Base-by-base conservation (phyloP, 225 moss, liverwort and hornwort genomes). In the Antitrichia curtipendula region DNA sequence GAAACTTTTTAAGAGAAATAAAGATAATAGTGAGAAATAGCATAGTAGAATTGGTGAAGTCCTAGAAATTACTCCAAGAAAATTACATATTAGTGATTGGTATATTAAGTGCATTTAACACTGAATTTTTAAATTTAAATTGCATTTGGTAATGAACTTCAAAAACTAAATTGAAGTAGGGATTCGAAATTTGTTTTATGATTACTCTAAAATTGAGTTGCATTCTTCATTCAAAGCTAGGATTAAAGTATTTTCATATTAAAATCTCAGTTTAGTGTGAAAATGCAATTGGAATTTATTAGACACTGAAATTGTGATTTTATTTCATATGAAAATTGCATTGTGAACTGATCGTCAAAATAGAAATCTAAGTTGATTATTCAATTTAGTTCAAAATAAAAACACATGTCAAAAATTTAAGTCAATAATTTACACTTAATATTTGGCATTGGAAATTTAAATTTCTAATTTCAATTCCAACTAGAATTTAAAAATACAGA, bases 61-160 rank as follows among this genome's bases (percentile, higher is more conserved):
- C 4, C 0, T 23, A 0, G 8, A 21, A 22, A n/a, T 66, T 2
- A n/a, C 4, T 66, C 12, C 4, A 66, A n/a, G 2, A n/a, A 66
- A 22, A 12, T 4, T 22, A n/a, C 4, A 12, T 66, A 22, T n/a
- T 4, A 9, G 3, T n/a, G 1, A n/a, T 21, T n/a, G 12, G 3
- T 21, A 3, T 12, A n/a, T n/a, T 21, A 21, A 12, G 7, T 61
- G 61, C 8, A 62, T 62, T 32, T 62, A 16, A 62, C 31, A 31
- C 31, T 31, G 8, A 62, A 61, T 14, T 61, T 61, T 5, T 31
- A 31, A 29, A 31, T 61, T 61, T 29, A 29, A 28, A 61, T 29
- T 61, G 7, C 15, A 29, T 61, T 61, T 14, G 7, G 7, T 17
- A 34, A 64, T 34, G 34, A 64, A 64, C 2, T 64, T 16, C 8